Evolutionary conservation across 495 filamentous ascomycete species (phyloP), one percentile per base, ranked within the genome.

Genomic region (Penicillium simplicissimum): DNA sequence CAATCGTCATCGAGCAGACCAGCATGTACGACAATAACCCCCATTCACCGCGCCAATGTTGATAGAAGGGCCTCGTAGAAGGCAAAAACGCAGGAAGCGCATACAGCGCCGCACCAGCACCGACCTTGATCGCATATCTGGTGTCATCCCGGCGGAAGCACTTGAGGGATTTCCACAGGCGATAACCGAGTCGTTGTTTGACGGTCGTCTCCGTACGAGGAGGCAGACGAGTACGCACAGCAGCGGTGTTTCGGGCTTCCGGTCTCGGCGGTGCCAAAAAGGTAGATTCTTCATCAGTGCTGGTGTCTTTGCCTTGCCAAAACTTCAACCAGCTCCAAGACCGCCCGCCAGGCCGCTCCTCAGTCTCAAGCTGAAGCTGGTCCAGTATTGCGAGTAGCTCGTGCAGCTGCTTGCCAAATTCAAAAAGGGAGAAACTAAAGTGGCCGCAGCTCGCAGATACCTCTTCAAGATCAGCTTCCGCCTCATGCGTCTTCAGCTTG

Each of bases 11-110:
- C 7, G 90, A 90, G 72, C 94, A 97, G 17, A 98, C 95, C 56
- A 98, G 84, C 95, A 98, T 98, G 77, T 96, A 98, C 0, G 94
- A 97, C 38, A 98, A 72, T 1, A 98, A 79, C 13, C 94, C 95
- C 95, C 95, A 98, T 82, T 98, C 95, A 1, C 94, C 95, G 65
- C 94, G 81, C 93, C 93, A 98, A 64, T 89, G 90, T 21, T 84
- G 81, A 68, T 97, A 98, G 47, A 88, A 80, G 0, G 92, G 90
- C 57, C 91, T 81, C 14, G 90, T 95, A 6, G 81, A 76, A 8
- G 87, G 84, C 56, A 97, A 79, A 70, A 96, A 98, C 8, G 95
- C 87, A 48, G 92, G 88, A 64, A 96, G 81, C 19, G 92, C 93
- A 76, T 92, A 97, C 2, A 97, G 75, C 11, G 90, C 83, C 11